Base-by-base conservation (phyloP, 2,329 filamentous ascomycete genomes). In the Pestalotiopsis sp. region DNA sequence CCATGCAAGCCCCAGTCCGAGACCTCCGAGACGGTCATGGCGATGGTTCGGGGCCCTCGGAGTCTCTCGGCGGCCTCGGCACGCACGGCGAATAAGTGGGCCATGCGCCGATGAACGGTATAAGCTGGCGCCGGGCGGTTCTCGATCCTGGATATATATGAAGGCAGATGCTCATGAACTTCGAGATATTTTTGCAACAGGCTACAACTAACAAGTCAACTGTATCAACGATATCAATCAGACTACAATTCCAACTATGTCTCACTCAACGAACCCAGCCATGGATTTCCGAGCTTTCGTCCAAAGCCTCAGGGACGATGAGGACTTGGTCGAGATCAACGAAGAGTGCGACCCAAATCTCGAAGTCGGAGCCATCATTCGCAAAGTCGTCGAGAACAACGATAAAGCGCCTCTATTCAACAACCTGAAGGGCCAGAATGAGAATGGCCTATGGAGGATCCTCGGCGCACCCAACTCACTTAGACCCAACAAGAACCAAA, bases 351-450 rank as follows among this genome's bases (percentile, higher is more conserved):
- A 86, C 66, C 80, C 83, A 3, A 70, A 85, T 64, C 78, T 86
- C 41, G 83, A 86, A 72, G 81, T 78, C 0, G 82, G 76, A 3
- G 85, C 85, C 13, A 85, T 87, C 66, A 83, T 82, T 3, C 78
- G 85, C 3, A 76, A 74, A 14, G 83, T 82, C 9, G 82, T 79
- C 69, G 85, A 87, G 69, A 80, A 76, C 0, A 72, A 84, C 58
- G 81, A 80, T 67, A 84, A 83, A 64, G 85, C 85, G 1, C 84
- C 85, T 0, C 78, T 87, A 0, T 86, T 87, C 78, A 84, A 86
- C 74, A 87, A 86, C 31, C 68, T 87, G 66, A 84, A 81, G 66
- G 85, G 85, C 1, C 75, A 76, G 4, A 72, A 82, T 31, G 72
- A 81, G 39, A 72, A 84, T 52, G 85, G 85, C 9, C 75, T 87